phyloP scores from a whole-genome alignment of 768 basidiomycete species.

The Boletus rubescentipes region DNA sequence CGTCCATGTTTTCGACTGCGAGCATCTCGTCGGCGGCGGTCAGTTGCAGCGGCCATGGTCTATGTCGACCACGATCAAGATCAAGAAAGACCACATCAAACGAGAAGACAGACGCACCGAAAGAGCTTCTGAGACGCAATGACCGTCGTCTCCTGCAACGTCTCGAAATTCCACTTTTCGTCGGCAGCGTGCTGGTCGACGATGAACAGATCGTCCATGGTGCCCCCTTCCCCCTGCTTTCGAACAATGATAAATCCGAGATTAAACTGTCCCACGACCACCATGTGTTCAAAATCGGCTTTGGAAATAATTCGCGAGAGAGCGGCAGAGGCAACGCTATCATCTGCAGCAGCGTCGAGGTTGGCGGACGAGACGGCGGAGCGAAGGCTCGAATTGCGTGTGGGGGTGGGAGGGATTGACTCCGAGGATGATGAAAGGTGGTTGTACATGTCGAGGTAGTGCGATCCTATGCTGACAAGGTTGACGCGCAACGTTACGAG shows the following conservation, averaged over 20 bases:
- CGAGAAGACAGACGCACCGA: slow-evolving; percentile 47
- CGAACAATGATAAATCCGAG: slow-evolving; percentile 90
- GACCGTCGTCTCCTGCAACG: slow-evolving; percentile 82
- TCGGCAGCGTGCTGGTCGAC: slow-evolving; percentile 97
- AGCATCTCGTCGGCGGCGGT: slow-evolving; percentile 89
- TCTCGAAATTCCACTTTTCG: slow-evolving; percentile 99
- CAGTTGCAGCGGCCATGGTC: slow-evolving; percentile 75
- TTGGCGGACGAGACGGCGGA: slow-evolving; percentile 29
- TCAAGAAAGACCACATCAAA: neutral
- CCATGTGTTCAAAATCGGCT: slow-evolving; percentile 80
- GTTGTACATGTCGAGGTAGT: slow-evolving; percentile 22
- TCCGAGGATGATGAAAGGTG: neutral
- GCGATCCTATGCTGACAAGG: slow-evolving; percentile 17
- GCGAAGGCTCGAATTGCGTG: slow-evolving; percentile 15
- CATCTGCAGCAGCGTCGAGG: slow-evolving; percentile 44
- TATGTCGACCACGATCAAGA: slow-evolving; percentile 34
- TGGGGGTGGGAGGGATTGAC: neutral
- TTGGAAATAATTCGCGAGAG: slow-evolving; percentile 87
- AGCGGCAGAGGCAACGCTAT: slow-evolving; percentile 57
- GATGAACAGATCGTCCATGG: slow-evolving; percentile 89
- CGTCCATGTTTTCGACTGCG: slow-evolving; percentile 82
- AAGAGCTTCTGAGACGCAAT: slow-evolving; percentile 87
- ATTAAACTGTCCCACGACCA: slow-evolving; percentile 92
- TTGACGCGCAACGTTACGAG: slow-evolving; percentile 22
- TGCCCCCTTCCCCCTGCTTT: slow-evolving; percentile 31